phyloP scores from a whole-genome alignment of 2,329 filamentous ascomycete genomes.

The Gnomoniopsis smithogilvyi region DNA sequence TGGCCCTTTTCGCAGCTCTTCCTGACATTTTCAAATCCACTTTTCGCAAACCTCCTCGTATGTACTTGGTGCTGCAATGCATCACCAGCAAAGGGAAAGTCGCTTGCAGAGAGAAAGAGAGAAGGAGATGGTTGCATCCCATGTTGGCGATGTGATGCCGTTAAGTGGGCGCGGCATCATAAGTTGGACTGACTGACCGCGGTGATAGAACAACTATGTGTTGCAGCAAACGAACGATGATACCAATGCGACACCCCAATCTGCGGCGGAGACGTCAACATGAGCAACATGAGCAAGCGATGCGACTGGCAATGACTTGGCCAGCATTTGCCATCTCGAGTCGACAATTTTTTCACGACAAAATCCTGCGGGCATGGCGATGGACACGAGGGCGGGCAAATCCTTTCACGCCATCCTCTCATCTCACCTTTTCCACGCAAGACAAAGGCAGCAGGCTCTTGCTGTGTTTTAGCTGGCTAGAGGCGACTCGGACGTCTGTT shows the following conservation, averaged over 20 bases:
- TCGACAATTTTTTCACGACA: background rate
- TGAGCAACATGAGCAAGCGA: background rate
- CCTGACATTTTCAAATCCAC: slow-evolving; percentile 13
- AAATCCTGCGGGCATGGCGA: background rate
- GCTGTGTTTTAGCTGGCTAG: too few species aligned
- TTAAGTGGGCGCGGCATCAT: background rate
- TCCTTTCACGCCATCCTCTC: background rate
- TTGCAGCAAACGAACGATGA: background rate
- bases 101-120: background rate
- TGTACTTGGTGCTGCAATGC: background rate
- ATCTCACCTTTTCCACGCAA: too few species aligned
- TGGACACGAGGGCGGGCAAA: background rate
- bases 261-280: background rate
- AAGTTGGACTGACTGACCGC: background rate
- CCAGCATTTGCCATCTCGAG: background rate
- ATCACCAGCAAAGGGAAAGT: background rate
- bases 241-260: background rate
- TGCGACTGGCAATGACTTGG: background rate
- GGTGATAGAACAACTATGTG: background rate
- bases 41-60: slow-evolving; percentile 3
- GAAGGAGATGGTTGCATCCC: background rate
- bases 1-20: slow-evolving; percentile 1
- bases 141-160: background rate
- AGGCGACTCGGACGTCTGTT: too few species aligned
- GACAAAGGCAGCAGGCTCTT: too few species aligned